A percentile compares a stretch with the other conserved stretches of the same genome.
These are phyloP conservation scores for Sugiyamaella novakii DNA, from an alignment of 1,139 yeast species.

Conservation along the genomic window DNA sequence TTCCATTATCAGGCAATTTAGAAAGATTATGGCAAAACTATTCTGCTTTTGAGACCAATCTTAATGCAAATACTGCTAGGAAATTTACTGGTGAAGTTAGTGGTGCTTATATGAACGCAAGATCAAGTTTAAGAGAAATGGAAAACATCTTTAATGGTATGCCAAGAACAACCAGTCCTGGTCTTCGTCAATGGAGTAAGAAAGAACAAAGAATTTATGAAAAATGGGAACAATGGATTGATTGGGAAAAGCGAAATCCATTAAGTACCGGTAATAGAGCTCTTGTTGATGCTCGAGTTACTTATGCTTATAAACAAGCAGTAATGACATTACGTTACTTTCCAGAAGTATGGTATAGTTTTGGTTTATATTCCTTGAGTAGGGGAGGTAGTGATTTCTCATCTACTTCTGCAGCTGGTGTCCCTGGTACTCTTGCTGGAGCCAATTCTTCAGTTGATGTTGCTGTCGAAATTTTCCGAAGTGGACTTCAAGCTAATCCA, in stretches of 20 bases:
- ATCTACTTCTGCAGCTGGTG: neutral
- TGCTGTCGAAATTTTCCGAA: conserved; percentile 49
- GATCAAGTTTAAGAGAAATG: conserved; percentile 78
- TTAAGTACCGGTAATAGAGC: conserved; percentile 54
- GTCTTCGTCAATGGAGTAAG: conserved; percentile 39
- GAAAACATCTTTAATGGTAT: conserved; percentile 55
- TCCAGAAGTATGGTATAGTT: conserved; percentile 87
- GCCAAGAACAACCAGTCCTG: conserved; percentile 46
- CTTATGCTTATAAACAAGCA: conserved; percentile 73
- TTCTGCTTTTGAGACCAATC: conserved; percentile 78
- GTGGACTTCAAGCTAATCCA: conserved; percentile 69
- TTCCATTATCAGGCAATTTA: conserved; percentile 67
- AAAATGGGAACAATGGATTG: conserved; percentile 75
- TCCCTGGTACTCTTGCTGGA: neutral
- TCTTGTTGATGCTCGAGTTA: conserved; percentile 59
- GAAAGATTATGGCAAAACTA: conserved; percentile 82
- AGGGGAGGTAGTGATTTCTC: conserved; percentile 32
- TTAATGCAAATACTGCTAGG: conserved; percentile 76
- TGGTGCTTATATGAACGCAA: conserved; percentile 85
- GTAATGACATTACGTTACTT: conserved; percentile 64
- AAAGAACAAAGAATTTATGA: conserved; percentile 46
- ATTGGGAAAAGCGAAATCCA: conserved; percentile 75
- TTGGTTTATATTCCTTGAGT: conserved; percentile 45
- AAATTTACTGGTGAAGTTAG: conserved; percentile 83
- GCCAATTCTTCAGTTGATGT: conserved; percentile 28